These are phyloP conservation scores for Cercophora samala DNA, from an alignment of 495 filamentous ascomycete species.

Conservation along the genomic window DNA sequence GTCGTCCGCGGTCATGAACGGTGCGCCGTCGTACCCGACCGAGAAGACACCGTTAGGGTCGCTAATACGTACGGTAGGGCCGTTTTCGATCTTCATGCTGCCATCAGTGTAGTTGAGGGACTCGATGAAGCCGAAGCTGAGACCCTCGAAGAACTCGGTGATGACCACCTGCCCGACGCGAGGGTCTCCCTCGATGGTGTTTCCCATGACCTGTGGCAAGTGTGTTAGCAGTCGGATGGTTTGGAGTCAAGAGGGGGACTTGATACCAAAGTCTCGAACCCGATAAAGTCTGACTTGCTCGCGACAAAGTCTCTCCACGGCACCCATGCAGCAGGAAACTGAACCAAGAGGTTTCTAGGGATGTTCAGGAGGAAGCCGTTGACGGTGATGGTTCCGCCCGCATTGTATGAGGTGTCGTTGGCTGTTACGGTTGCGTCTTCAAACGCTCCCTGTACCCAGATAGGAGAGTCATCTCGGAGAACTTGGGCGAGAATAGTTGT, in stretches of 20 bases:
- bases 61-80: slow-evolving; percentile 35
- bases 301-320: slow-evolving; percentile 31
- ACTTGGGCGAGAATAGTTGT: neutral
- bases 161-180: slow-evolving; percentile 35
- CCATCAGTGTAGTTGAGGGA: slow-evolving; percentile 26
- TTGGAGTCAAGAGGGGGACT: too few relatives aligned
- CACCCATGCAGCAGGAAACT: slow-evolving; percentile 36
- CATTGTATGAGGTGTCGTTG: slow-evolving; percentile 28
- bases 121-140: slow-evolving; percentile 32
- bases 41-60: slow-evolving; percentile 36
- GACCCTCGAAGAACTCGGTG: slow-evolving; percentile 29
- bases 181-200: slow-evolving; percentile 27
- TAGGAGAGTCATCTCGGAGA: neutral
- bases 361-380: slow-evolving; percentile 34
- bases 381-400: slow-evolving; percentile 35
- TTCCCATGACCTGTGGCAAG: slow-evolving; percentile 28
- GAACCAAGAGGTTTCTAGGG: slow-evolving; percentile 37
- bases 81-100: slow-evolving; percentile 29
- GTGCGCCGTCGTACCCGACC: slow-evolving; percentile 19
- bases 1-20: slow-evolving; percentile 38
- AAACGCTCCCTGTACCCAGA: slow-evolving; percentile 9
- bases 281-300: slow-evolving; percentile 3
- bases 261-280: slow-evolving; percentile 7
- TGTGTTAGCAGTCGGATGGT: too few relatives aligned
- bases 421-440: slow-evolving; percentile 13